These are phyloP conservation scores for Nematocida sp. DNA, from an alignment of 371 early-diverging fungal species.

Conservation along the genomic window DNA sequence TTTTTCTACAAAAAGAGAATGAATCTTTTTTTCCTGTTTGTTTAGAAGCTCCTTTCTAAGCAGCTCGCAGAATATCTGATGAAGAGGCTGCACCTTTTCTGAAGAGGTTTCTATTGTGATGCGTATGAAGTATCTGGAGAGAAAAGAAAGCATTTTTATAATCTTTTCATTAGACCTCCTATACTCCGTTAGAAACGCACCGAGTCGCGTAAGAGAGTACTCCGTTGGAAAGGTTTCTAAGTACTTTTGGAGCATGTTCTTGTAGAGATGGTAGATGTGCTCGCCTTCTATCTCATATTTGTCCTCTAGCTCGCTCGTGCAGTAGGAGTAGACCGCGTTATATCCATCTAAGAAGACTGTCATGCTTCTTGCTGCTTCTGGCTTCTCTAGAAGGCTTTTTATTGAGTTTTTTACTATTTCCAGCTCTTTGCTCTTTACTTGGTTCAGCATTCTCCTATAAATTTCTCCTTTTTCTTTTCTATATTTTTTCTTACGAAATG, in stretches of 20 bases:
- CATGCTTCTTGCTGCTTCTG: constrained; percentile 6
- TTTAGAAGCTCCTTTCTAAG: constrained; percentile 16
- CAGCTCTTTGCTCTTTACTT: too few relatives aligned
- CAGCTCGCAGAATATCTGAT: constrained; percentile 26
- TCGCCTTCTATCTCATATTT: constrained; percentile 43
- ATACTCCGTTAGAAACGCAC: constrained; percentile 24
- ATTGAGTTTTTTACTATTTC: not conserved
- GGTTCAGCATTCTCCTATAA: too few relatives aligned
- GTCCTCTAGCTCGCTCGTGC: constrained; percentile 43
- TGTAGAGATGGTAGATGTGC: constrained; percentile 37
- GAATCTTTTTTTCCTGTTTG: constrained; percentile 13
- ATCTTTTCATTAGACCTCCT: constrained; percentile 45
- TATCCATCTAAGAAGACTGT: constrained; percentile 39
- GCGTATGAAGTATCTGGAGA: constrained; percentile 46
- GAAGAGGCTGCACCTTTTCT: constrained; percentile 26
- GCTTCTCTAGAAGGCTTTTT: constrained; percentile 6
- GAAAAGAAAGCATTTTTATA: constrained; percentile 46
- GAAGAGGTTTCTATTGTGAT: constrained; percentile 41
- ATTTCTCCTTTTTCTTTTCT: constrained; percentile 46
- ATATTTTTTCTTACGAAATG: constrained; percentile 35
- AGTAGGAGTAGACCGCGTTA: constrained; percentile 47
- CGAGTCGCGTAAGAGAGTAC: constrained; percentile 35
- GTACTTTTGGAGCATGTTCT: constrained; percentile 12
- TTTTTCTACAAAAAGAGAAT: constrained; percentile 16
- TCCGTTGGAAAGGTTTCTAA: constrained; percentile 35